Base-by-base conservation (phyloP, 2,329 filamentous ascomycete species). In the Exophiala xenobiotica region DNA sequence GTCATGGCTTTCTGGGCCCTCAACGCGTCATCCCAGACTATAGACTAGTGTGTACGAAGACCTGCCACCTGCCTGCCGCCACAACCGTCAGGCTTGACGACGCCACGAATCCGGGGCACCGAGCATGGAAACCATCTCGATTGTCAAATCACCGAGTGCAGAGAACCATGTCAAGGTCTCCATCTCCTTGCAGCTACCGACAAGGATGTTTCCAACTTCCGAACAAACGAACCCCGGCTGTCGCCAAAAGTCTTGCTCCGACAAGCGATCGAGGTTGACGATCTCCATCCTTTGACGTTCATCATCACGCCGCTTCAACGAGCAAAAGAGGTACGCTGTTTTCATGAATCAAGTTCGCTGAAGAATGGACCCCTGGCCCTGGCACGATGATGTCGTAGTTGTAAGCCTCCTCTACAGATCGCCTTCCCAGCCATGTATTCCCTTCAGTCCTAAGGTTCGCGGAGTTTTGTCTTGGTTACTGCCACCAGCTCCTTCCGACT, bases 171-270 rank as follows among this genome's bases (percentile, higher is more conserved):
- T 35, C 27, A 37, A 23, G 2, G 37, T 12, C 9, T 43, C 45
- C 45, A 40, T n/a, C n/a, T n/a, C n/a, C n/a, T n/a, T n/a, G n/a
- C n/a, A n/a, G n/a, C n/a, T n/a, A n/a, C 14, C 23, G 43, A 57
- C 54, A 43, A 43, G 54, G 54, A 49, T 54, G 26, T n/a, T 54
- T 54, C 54, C 54, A 54, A 57, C 43, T 57, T 54, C 51, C 49
- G 31, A 16, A 16, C 12, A 14, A 23, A 19, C 19, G 4, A 19
- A 18, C 12, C 37, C 20, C 20, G 12, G 16, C 37, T 24, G 19
- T 27, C 42, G n/a, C 46, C 46, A 12, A 35, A 29, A 43, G 48
- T 51, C 52, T 51, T 54, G 52, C 33, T 42, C 11, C 31, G 26
- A 9, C 16, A 9, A 23, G 14, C n/a, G 26, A 53, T 54, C 51